Percentiles rank a stretch among this genome's conserved stretches.
phyloP scores from a whole-genome alignment of 805 yeast species.

The Cyberlindnera nakhonratchasimensis region DNA sequence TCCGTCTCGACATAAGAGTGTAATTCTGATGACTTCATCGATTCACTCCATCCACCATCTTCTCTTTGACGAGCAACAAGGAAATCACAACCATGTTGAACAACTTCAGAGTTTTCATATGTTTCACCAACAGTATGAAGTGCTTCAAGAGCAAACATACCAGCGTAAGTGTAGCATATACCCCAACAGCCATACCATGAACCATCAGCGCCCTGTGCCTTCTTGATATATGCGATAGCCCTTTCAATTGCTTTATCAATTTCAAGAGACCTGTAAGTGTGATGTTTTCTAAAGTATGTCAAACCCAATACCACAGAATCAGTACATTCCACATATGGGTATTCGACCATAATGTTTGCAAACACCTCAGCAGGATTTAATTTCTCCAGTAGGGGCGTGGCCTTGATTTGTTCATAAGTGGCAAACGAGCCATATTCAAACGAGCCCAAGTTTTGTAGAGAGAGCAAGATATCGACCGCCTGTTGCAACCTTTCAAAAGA shows the following conservation, averaged over 20 bases:
- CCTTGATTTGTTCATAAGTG: slow-evolving; percentile 82
- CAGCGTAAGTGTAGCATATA: slow-evolving; percentile 90
- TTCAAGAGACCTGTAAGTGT: slow-evolving; percentile 61
- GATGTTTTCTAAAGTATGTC: slow-evolving; percentile 66
- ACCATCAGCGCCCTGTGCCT: slow-evolving; percentile 74
- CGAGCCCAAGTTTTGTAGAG: slow-evolving; percentile 72
- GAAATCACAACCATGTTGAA: slow-evolving; percentile 80
- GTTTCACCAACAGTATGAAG: slow-evolving; percentile 61
- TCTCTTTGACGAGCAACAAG: slow-evolving; percentile 65
- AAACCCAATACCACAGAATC: slow-evolving; percentile 92
- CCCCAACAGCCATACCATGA: slow-evolving; percentile 99
- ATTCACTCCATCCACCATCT: slow-evolving; percentile 99
- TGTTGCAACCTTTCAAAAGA: slow-evolving; percentile 50
- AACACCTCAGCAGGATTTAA: slow-evolving; percentile 97
- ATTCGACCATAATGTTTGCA: slow-evolving; percentile 97
- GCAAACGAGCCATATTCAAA: slow-evolving; percentile 91
- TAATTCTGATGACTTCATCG: slow-evolving; percentile 85
- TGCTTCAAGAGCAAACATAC: slow-evolving; percentile 97
- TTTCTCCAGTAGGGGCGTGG: slow-evolving; percentile 69
- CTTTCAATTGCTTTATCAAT: slow-evolving; percentile 65
- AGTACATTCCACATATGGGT: slow-evolving; percentile 97
- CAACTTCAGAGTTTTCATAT: slow-evolving; percentile 60
- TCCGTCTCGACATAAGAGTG: slow-evolving; percentile 65
- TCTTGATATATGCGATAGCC: slow-evolving; percentile 70
- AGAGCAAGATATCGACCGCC: slow-evolving; percentile 73